A percentile compares a stretch with the other conserved stretches of the same genome.
Conservation (phyloP, 1,284 basidiomycete species). For the Peniophora sp. region DNA sequence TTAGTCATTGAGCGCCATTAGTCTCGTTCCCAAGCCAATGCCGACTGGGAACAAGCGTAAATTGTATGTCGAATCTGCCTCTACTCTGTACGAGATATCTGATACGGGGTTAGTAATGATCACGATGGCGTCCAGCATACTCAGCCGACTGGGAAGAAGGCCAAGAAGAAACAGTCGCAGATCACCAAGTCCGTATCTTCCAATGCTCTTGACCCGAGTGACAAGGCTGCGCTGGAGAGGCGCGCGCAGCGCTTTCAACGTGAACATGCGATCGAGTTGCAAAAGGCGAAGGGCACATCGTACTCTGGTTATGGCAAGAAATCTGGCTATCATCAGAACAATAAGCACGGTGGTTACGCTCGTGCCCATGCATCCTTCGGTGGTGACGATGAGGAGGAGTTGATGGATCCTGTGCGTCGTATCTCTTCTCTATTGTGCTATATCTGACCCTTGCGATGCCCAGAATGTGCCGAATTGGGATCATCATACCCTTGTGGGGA, state of each 20-base stretch:
- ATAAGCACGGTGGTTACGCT: constrained; percentile 43
- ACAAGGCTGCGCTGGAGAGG: constrained; percentile 59
- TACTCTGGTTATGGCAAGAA: constrained; percentile 14
- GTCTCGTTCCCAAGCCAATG: constrained; percentile 57
- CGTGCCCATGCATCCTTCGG: constrained; percentile 37
- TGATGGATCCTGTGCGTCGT: constrained; percentile 58
- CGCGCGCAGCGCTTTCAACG: constrained; percentile 73
- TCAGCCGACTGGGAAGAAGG: constrained; percentile 46
- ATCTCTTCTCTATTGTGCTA: background rate
- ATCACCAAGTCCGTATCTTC: constrained; percentile 33
- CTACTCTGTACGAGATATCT: background rate
- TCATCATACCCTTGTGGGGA: constrained; percentile 90
- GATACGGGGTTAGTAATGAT: constrained; percentile 1
- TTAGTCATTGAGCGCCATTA: constrained; percentile 24
- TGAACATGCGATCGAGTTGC: constrained; percentile 74
- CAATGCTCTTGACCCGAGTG: constrained; percentile 44
- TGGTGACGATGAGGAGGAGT: constrained; percentile 51
- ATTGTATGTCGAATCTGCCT: constrained; percentile 34
- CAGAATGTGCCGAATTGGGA: constrained; percentile 98
- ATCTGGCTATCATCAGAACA: constrained; percentile 33
- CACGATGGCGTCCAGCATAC: constrained; percentile 28
- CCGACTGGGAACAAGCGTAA: constrained; percentile 61
- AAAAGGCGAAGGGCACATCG: constrained; percentile 32
- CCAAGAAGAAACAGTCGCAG: constrained; percentile 45
- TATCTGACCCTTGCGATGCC: background rate